A percentile compares a stretch with the other conserved stretches of the same genome.
These are phyloP conservation scores for Nematodospora valgi DNA, from an alignment of 805 yeast species.

Conservation along the genomic window DNA sequence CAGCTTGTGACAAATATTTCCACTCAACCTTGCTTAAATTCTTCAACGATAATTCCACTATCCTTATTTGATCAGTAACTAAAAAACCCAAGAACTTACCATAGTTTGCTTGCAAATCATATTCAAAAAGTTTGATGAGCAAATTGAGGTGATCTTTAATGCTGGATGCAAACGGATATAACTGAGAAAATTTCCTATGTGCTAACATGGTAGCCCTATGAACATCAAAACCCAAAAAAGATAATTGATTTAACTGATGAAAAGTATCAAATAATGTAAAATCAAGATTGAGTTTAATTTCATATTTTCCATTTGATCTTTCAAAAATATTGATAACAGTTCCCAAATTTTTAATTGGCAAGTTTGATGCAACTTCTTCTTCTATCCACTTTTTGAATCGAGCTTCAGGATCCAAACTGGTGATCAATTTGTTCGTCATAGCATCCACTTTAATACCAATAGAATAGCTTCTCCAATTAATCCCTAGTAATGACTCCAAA, in stretches of 20 bases:
- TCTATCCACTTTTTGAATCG: slow-evolving; percentile 50
- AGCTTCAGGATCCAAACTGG: slow-evolving; percentile 41
- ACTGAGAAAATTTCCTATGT: slow-evolving; percentile 46
- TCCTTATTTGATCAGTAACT: slow-evolving; percentile 29
- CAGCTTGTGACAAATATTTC: slow-evolving; percentile 49
- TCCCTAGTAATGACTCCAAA: slow-evolving; percentile 27
- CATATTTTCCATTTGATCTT: slow-evolving; percentile 14
- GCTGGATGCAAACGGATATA: slow-evolving; percentile 56
- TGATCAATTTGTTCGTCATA: slow-evolving; percentile 45
- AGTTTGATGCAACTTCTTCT: slow-evolving; percentile 8
- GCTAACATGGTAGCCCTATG: slow-evolving; percentile 50
- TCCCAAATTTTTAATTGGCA: slow-evolving; percentile 17
- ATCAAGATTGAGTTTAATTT: slow-evolving; percentile 52
- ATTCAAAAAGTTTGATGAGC: slow-evolving; percentile 2
- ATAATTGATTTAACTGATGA: slow-evolving; percentile 53
- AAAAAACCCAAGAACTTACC: slow-evolving; percentile 43
- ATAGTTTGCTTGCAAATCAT: slow-evolving; percentile 24
- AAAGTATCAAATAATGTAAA: slow-evolving; percentile 36
- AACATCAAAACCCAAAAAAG: slow-evolving; percentile 49
- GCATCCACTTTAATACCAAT: slow-evolving; percentile 56
- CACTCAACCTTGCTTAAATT: slow-evolving; percentile 44
- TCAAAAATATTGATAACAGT: slow-evolving; percentile 37
- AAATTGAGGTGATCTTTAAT: slow-evolving; percentile 21
- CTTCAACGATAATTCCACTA: slow-evolving; percentile 29
- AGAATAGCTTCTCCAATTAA: slow-evolving; percentile 36